phyloP scores from a whole-genome alignment of 805 yeast species.

The Tetrapisispora arboricola region DNA sequence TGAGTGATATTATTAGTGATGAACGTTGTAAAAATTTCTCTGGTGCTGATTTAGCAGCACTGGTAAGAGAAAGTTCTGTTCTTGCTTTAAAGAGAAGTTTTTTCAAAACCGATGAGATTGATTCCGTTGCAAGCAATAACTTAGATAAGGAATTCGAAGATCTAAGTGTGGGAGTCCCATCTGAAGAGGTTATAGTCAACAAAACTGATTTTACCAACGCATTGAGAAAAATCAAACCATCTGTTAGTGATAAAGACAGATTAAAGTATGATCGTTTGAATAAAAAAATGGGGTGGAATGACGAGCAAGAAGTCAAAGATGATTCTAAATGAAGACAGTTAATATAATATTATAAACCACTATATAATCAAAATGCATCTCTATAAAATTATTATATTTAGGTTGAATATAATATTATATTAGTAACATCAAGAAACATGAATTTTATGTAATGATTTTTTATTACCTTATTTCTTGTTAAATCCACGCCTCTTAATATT shows the following conservation, averaged over 20 bases:
- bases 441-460: not conserved
- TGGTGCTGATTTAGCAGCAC: constrained; percentile 91
- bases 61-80: constrained; percentile 91
- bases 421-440: not conserved
- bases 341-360: not conserved
- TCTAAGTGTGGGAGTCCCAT: constrained; percentile 27
- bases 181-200: constrained; percentile 43
- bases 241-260: constrained; percentile 82
- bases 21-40: constrained; percentile 80
- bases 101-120: constrained; percentile 39
- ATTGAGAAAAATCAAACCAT: constrained; percentile 67
- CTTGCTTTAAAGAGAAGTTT: constrained; percentile 69
- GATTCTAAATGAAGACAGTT: constrained; percentile 1
- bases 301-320: constrained; percentile 27
- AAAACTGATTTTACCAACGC: constrained; percentile 62
- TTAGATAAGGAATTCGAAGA: constrained; percentile 34
- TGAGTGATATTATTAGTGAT: constrained; percentile 55
- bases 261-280: constrained; percentile 63
- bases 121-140: constrained; percentile 37
- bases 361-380: constrained; percentile 1
- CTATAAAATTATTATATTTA: not conserved
- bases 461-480: constrained; percentile 11
- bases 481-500: constrained; percentile 42
- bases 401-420: not conserved
- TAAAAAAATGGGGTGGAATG: constrained; percentile 66